Evolutionary conservation across 2,329 filamentous ascomycete species (phyloP).

Genomic region (Talaromyces rugulosus): DNA sequence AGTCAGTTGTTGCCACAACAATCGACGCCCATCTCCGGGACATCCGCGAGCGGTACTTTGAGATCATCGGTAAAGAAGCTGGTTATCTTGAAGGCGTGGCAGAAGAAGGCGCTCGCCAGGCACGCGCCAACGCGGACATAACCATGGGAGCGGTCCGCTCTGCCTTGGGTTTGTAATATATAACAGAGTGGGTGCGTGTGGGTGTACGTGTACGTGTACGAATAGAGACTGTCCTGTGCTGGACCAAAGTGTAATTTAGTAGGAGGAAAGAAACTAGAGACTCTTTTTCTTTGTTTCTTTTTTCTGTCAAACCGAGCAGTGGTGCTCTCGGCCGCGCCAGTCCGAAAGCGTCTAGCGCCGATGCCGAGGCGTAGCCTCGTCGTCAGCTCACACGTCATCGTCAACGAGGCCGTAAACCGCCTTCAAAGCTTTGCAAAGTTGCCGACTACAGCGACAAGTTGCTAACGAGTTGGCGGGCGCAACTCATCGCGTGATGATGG

Average conservation of each 20-base stretch:
- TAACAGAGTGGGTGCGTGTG: background rate
- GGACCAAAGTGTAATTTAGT: background rate
- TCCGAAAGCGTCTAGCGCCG: background rate
- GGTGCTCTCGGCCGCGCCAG: background rate
- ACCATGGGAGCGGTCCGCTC: conserved; percentile 30
- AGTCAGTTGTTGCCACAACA: conserved; percentile 56
- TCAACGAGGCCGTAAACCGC: background rate
- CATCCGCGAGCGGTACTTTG: conserved; percentile 31
- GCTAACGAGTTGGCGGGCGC: too few relatives aligned
- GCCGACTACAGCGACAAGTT: too few relatives aligned
- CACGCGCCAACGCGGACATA: conserved; percentile 26
- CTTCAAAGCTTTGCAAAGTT: background rate
- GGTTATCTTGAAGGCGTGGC: conserved; percentile 28
- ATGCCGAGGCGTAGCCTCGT: background rate
- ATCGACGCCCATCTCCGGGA: conserved; percentile 25
- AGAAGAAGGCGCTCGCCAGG: conserved; percentile 26
- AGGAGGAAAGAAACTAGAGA: background rate
- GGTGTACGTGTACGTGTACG: background rate
- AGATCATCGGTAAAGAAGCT: conserved; percentile 24
- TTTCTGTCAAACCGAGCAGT: background rate
- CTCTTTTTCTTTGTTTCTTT: background rate
- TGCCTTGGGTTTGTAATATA: conserved; percentile 27
- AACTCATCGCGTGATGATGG: background rate
- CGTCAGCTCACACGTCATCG: background rate
- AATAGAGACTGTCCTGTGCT: background rate